These are phyloP conservation scores for Huntiella bhutanensis DNA, from an alignment of 2,329 filamentous ascomycete genomes.

Conservation along the genomic window DNA sequence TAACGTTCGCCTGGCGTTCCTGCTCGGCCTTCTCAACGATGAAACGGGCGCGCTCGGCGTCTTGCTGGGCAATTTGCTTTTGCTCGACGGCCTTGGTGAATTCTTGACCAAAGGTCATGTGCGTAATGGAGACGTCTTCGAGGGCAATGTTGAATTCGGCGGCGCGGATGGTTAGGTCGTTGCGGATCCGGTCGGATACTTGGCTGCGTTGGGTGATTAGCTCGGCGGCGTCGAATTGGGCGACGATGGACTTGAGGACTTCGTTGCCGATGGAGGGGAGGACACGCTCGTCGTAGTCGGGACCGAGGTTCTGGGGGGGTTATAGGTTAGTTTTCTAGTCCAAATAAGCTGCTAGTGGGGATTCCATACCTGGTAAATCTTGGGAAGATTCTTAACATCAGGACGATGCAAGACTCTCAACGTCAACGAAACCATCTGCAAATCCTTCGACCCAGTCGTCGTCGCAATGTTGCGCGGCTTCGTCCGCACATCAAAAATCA, in stretches of 20 bases:
- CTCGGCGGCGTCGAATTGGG: conserved; percentile 95
- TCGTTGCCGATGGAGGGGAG: conserved; percentile 98
- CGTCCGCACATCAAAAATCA: conserved; percentile 93
- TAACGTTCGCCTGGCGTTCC: conserved; percentile 95
- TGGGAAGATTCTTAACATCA: conserved; percentile 78
- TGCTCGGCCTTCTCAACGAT: conserved; percentile 98
- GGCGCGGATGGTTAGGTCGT: conserved; percentile 79
- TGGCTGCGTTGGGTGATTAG: conserved; percentile 98
- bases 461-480: conserved; percentile 95
- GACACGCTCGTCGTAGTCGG: conserved; percentile 96
- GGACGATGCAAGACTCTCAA: conserved; percentile 87
- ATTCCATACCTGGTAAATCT: conserved; percentile 77
- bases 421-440: conserved; percentile 99
- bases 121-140: conserved; percentile 96
- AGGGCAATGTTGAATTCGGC: conserved; percentile 97
- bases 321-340: conserved; percentile 5
- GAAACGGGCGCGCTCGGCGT: conserved; percentile 91
- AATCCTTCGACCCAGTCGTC: conserved; percentile 92
- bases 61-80: conserved; percentile 99
- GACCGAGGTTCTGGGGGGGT: conserved; percentile 61
- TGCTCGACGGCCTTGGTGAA: conserved; percentile 98
- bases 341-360: neutral
- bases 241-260: conserved; percentile 95
- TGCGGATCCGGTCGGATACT: conserved; percentile 83
- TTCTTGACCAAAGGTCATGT: conserved; percentile 99